These are phyloP conservation scores for Rubia balearica DNA, from an alignment of 305 asterid genomes.

Conservation along the genomic window DNA sequence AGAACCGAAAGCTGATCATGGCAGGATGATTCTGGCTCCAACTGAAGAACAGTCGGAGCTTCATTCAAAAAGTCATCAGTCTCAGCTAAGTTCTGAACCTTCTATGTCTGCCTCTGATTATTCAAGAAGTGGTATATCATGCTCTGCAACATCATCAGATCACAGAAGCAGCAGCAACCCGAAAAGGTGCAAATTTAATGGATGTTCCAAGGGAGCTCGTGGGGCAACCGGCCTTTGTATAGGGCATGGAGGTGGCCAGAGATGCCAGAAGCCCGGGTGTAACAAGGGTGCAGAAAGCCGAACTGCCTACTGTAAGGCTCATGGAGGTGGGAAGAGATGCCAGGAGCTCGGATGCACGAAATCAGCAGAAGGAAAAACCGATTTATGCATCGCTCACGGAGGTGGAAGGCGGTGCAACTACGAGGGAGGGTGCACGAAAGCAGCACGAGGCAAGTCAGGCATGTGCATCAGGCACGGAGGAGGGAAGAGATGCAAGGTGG, in stretches of 20 bases:
- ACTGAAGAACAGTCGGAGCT: conserved; percentile 22
- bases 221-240: conserved; percentile 85
- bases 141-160: conserved; percentile 53
- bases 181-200: conserved; percentile 63
- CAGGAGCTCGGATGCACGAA: conserved; percentile 83
- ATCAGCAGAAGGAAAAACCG: conserved; percentile 86
- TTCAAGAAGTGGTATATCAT: conserved; percentile 59
- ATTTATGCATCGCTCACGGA: conserved; percentile 84
- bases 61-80: conserved; percentile 34
- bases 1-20: conserved; percentile 50
- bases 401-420: conserved; percentile 76
- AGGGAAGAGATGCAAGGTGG: conserved; percentile 80
- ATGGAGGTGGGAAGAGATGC: conserved; percentile 90
- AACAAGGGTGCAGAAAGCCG: conserved; percentile 87
- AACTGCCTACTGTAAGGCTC: conserved; percentile 86
- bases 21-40: conserved; percentile 16
- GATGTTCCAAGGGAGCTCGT: conserved; percentile 76
- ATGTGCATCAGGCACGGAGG: conserved; percentile 93
- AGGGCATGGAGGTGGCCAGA: conserved; percentile 90
- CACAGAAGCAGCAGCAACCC: conserved; percentile 35
- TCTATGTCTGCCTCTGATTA: conserved; percentile 38
- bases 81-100: conserved; percentile 59
- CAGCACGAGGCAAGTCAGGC: conserved; percentile 89
- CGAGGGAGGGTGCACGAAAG: conserved; percentile 62
- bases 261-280: conserved; percentile 88